Conservation (phyloP, 345 rosid genomes). For the Euphorbia tirucalli region DNA sequence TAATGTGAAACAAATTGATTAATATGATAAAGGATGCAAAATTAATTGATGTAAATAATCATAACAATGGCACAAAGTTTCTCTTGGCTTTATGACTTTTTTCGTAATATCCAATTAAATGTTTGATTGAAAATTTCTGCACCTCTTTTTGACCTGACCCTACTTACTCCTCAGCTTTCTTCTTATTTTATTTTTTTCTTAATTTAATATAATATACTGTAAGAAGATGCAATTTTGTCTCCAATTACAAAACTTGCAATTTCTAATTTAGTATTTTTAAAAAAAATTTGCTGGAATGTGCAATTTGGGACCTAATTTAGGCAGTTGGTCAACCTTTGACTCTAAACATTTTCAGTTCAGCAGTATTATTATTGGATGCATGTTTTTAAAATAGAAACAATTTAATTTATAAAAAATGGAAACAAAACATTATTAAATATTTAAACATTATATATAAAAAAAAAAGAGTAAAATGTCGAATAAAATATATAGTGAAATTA, state of each 20-base stretch:
- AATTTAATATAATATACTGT: background rate
- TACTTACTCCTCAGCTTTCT: background rate
- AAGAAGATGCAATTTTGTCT: background rate
- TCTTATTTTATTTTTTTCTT: background rate
- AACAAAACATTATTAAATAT: no score
- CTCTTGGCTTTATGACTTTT: conserved; percentile 16
- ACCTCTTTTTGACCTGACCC: conserved; percentile 32
- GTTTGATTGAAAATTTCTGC: conserved; percentile 13
- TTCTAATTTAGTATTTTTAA: no score
- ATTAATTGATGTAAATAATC: conserved; percentile 15
- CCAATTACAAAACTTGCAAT: background rate
- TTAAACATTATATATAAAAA: no score
- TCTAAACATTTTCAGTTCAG: no score
- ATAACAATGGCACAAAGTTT: conserved; percentile 24
- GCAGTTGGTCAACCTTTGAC: background rate
- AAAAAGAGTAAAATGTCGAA: no score
- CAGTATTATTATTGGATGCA: background rate
- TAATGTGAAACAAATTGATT: no score
- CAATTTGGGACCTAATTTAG: background rate
- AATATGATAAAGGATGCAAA: no score
- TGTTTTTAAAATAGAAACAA: no score
- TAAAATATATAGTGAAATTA: no score
- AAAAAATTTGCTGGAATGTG: background rate
- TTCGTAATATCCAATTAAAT: conserved; percentile 17
- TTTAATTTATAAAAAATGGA: no score